Evolutionary conservation across 352 stramenopile genomes (phyloP), one percentile per base, ranked within the genome.

Genomic region (Phytophthora cactorum): DNA sequence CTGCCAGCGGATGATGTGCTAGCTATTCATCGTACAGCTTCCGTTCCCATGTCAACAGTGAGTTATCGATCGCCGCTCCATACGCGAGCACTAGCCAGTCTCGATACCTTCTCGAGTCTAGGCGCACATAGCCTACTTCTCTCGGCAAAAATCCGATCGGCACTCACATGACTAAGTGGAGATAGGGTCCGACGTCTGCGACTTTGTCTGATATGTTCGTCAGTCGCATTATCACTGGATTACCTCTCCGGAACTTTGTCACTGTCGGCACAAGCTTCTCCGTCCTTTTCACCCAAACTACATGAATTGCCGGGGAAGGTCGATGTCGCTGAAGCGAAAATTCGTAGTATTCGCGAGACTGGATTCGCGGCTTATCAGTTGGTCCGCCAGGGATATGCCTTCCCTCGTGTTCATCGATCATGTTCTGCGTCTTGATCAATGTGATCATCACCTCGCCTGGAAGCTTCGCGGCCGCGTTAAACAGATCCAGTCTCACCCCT

Each of bases 11-110:
- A 5, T 39, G 34, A 39, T 2, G 6, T 12, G 34, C 34, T 3
- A 39, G 34, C 34, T 3, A 39, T 39, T 39, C 6, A 9, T 39
- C 34, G 8, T 39, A 39, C 6, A 39, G 17, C 17, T 39, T 39
- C 9, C 34, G 34, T 8, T 14, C 34, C 9, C 8, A 39, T 8
- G 34, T 4, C 31, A 0, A 22, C 8, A 4, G 31, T 7, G 31
- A 0, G 0, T 7, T 34, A 4, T 34, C 4, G 29, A 2, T 34
- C 7, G 29, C 29, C 7, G 1, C 4, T 8, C 4, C 29, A n/a
- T 56, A 68, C 0, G 43, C 43, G 0, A 62, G 1, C 1, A 62
- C 43, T 14, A 62, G 51, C 60, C 51, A 68, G 27, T 61, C 60
- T 1, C 14, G 6, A 15, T 68, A 62, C 10, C 51, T 49, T 17